phyloP scores from a whole-genome alignment of 768 basidiomycete species.

The Mycena metata region DNA sequence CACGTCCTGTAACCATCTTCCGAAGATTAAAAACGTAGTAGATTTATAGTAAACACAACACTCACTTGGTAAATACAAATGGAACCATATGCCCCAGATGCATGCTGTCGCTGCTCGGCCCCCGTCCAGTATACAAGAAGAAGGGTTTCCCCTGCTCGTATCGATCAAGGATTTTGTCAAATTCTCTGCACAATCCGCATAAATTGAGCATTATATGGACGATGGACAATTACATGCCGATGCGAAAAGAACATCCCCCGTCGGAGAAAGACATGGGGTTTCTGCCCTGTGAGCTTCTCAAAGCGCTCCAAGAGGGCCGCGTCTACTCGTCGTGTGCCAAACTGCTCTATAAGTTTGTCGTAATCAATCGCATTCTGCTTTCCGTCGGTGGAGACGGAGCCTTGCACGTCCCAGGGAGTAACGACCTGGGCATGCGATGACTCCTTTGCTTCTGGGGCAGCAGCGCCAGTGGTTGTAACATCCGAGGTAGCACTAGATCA shows the following conservation, averaged over 20 bases:
- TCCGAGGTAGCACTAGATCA: constrained; percentile 25
- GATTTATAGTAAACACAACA: constrained; percentile 14
- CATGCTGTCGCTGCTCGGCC: constrained; percentile 96
- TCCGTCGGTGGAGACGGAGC: constrained; percentile 88
- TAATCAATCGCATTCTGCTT: constrained; percentile 96
- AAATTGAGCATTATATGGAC: constrained; percentile 24
- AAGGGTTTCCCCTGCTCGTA: constrained; percentile 98
- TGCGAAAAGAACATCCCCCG: constrained; percentile 99
- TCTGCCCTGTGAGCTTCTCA: constrained; percentile 89
- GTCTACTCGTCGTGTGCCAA: constrained; percentile 90
- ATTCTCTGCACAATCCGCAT: constrained; percentile 73
- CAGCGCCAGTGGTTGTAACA: constrained; percentile 35
- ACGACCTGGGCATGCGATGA: constrained; percentile 76
- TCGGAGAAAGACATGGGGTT: constrained; percentile 89
- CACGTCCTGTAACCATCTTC: constrained; percentile 95
- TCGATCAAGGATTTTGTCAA: constrained; percentile 93
- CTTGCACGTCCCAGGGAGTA: constrained; percentile 98
- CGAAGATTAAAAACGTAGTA: constrained; percentile 11
- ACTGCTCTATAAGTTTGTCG: constrained; percentile 93
- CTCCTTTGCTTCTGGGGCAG: constrained; percentile 22
- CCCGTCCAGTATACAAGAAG: constrained; percentile 97
- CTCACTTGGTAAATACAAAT: constrained; percentile 96
- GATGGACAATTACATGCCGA: constrained; percentile 67
- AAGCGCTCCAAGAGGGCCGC: constrained; percentile 86
- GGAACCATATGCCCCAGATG: constrained; percentile 98